phyloP scores from a whole-genome alignment of 2,329 filamentous ascomycete genomes.

The Podosphaera fusca region DNA sequence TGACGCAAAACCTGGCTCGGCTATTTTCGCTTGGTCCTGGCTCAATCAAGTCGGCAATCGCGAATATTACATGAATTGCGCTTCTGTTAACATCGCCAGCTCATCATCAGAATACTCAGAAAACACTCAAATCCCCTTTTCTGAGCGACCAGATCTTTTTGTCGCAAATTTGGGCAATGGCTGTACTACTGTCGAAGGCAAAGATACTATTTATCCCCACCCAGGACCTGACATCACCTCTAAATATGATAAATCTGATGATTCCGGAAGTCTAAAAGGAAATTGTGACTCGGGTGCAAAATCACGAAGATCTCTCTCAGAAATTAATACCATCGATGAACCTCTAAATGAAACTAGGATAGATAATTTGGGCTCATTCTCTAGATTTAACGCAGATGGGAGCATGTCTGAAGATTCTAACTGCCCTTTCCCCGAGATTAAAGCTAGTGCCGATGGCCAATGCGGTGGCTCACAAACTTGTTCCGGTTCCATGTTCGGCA shows the following conservation, averaged over 20 bases:
- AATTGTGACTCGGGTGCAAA: conserved; percentile 9
- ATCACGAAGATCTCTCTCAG: conserved; percentile 4
- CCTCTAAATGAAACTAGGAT: not conserved
- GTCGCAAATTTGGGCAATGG: conserved; percentile 30
- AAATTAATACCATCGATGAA: not conserved
- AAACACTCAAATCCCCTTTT: conserved; percentile 18
- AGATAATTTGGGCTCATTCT: not conserved
- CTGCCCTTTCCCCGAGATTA: not conserved
- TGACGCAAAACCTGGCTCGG: conserved; percentile 9
- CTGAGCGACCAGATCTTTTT: conserved; percentile 30
- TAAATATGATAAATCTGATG: conserved; percentile 2
- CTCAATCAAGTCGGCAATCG: conserved; percentile 35
- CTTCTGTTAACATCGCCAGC: conserved; percentile 26
- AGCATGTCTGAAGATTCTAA: conserved; percentile 1
- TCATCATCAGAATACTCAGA: conserved; percentile 3
- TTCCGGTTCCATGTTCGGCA: conserved; percentile 3
- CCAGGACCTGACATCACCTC: conserved; percentile 23
- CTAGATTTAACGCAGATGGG: not conserved
- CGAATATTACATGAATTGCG: conserved; percentile 48
- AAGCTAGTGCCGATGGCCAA: conserved; percentile 2
- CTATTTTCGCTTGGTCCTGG: conserved; percentile 26
- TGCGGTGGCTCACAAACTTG: conserved; percentile 6
- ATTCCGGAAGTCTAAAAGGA: conserved; percentile 6
- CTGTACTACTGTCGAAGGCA: conserved; percentile 24
- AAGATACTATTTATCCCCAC: conserved; percentile 29